Evolutionary conservation across 108 stramenopile genomes (phyloP).

Genomic region (Ochromonas danica): DNA sequence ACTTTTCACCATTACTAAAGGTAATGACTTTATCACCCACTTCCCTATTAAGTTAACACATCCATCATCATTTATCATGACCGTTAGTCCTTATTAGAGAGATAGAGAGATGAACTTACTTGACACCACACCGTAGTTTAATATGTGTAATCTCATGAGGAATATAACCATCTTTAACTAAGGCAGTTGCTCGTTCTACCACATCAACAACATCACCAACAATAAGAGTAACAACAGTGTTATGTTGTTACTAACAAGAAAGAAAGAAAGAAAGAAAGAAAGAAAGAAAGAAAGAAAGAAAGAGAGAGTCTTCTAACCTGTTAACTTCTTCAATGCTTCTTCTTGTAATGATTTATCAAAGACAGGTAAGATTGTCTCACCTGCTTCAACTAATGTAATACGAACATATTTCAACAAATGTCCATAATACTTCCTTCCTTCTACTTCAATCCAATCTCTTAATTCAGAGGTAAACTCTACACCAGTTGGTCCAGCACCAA

Average conservation of each 20-base stretch:
- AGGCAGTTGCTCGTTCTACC: slow-evolving; percentile 41
- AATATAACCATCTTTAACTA: slow-evolving; percentile 55
- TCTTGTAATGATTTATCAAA: slow-evolving; percentile 82
- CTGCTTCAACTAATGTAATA: slow-evolving; percentile 89
- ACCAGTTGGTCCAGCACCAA: slow-evolving; percentile 92
- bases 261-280: neutral
- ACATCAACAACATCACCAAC: no score
- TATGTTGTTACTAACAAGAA: neutral
- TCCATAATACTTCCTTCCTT: slow-evolving; percentile 77
- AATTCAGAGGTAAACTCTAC: slow-evolving; percentile 87
- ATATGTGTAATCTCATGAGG: slow-evolving; percentile 70
- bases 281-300: neutral
- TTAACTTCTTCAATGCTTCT: slow-evolving; percentile 73
- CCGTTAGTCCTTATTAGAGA: no score
- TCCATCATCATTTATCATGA: neutral
- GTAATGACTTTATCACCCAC: slow-evolving; percentile 68
- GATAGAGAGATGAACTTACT: slow-evolving; percentile 30
- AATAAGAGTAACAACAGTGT: neutral
- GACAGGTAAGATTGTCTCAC: slow-evolving; percentile 71
- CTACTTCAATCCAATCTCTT: slow-evolving; percentile 81
- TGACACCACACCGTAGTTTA: slow-evolving; percentile 73
- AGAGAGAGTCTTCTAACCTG: slow-evolving; percentile 27
- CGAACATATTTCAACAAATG: slow-evolving; percentile 72
- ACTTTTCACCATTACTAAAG: slow-evolving; percentile 67
- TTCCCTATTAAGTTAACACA: slow-evolving; percentile 42